A percentile compares a stretch with the other conserved stretches of the same genome.
phyloP scores from a whole-genome alignment of 2,329 filamentous ascomycete species.

The Trichoderma oligosporum region DNA sequence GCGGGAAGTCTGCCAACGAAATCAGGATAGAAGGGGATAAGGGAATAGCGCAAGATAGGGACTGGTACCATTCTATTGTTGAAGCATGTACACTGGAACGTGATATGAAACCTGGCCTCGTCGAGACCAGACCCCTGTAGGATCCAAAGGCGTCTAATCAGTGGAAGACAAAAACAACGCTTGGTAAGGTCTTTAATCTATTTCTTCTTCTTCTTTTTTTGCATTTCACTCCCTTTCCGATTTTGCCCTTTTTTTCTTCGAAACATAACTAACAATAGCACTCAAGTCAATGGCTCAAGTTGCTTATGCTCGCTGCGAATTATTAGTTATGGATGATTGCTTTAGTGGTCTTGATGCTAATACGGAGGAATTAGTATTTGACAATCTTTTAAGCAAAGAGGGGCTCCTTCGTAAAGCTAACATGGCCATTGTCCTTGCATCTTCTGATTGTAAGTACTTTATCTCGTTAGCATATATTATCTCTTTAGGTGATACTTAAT shows the following conservation, averaged over 20 bases:
- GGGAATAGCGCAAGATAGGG: too few species aligned
- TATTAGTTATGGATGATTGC: conserved; percentile 28
- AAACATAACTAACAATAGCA: background rate
- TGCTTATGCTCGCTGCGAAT: conserved; percentile 24
- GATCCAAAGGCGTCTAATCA: conserved; percentile 33
- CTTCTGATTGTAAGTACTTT: too few species aligned
- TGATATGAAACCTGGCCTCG: conserved; percentile 27
- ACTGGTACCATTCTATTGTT: too few species aligned
- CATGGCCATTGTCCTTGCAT: conserved; percentile 19
- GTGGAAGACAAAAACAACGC: conserved; percentile 33
- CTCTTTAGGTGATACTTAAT: too few species aligned
- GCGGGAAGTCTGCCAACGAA: too few species aligned
- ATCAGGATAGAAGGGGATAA: conserved; percentile 22
- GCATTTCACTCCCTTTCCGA: too few species aligned
- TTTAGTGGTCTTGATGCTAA: conserved; percentile 29
- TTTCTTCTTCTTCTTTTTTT: background rate
- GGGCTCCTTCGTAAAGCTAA: conserved; percentile 22
- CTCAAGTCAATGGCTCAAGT: conserved; percentile 28
- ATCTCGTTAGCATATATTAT: too few species aligned
- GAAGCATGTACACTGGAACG: conserved; percentile 28
- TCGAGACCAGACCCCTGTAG: conserved; percentile 31
- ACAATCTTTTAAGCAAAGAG: conserved; percentile 19
- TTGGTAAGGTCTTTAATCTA: conserved; percentile 13
- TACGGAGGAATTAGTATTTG: conserved; percentile 24
- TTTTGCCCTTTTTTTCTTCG: too few species aligned